Evolutionary conservation across 208 protist genomes (phyloP).

Genomic region (Trypanosoma congolense): DNA sequence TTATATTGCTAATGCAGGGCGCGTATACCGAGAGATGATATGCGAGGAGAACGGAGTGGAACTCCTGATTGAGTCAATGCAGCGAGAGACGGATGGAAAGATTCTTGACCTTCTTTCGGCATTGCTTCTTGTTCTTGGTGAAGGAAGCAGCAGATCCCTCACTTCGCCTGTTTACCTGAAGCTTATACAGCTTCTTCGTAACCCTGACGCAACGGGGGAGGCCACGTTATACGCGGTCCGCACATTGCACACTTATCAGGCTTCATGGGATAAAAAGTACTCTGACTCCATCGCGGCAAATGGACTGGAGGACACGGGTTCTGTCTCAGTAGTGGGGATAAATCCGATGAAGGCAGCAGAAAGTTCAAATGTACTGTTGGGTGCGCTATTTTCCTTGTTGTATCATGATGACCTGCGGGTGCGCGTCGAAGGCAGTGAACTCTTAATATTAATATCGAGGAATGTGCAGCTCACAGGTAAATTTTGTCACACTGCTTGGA

Average conservation of each 20-base stretch:
- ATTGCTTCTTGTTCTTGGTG: slow-evolving; percentile 61
- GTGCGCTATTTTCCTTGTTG: slow-evolving; percentile 55
- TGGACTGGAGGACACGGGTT: slow-evolving; percentile 8
- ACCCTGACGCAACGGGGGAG: slow-evolving; percentile 11
- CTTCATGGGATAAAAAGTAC: slow-evolving; percentile 52
- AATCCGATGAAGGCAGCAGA: background rate
- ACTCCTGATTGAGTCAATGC: slow-evolving; percentile 47
- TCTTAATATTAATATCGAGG: slow-evolving; percentile 60
- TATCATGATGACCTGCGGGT: slow-evolving; percentile 50
- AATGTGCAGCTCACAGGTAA: slow-evolving; percentile 60
- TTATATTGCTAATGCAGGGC: slow-evolving; percentile 75
- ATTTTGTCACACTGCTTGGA: slow-evolving; percentile 72
- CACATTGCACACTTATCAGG: slow-evolving; percentile 60
- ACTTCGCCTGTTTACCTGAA: slow-evolving; percentile 46
- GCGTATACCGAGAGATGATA: slow-evolving; percentile 87
- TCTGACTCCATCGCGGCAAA: slow-evolving; percentile 7
- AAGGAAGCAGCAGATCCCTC: slow-evolving; percentile 47
- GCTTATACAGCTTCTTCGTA: slow-evolving; percentile 43
- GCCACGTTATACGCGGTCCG: slow-evolving; percentile 47
- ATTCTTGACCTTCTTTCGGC: slow-evolving; percentile 47
- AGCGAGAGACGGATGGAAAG: slow-evolving; percentile 41
- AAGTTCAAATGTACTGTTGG: slow-evolving; percentile 38
- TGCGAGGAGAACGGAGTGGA: slow-evolving; percentile 60
- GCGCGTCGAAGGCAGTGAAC: slow-evolving; percentile 72
- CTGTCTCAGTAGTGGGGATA: slow-evolving; percentile 17